Base-by-base conservation (phyloP, 139 green algal species). In the Pedinophyceae sp. region DNA sequence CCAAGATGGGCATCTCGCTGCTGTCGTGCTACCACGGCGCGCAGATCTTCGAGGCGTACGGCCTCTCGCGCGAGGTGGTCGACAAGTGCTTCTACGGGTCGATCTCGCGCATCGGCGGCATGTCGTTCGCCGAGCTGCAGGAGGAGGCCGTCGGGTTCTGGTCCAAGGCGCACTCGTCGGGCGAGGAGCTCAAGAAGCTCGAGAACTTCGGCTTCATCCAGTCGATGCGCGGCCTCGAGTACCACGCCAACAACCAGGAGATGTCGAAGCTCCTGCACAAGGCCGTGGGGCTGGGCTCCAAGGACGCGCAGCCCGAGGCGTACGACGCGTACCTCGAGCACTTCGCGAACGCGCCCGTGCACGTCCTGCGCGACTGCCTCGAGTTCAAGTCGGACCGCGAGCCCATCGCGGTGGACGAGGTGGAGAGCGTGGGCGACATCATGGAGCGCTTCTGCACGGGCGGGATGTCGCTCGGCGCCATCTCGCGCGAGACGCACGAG, bases 241-340 rank as follows among this genome's bases (percentile, higher is more conserved):
- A 89, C 77, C 91, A 99, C 68, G 77, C 76, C 61, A 97, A 97
- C 78, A 98, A 98, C 78, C 85, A 90, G 70, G 78, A 88, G 52
- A 96, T 98, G 88, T 69, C 85, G 71, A 98, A 98, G 83, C 78
- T 98, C 56, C 78, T 98, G 76, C 91, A 98, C 87, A 97, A 97
- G 76, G 77, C 88, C 43, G 83, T 98, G 30, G 82, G 89, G 26
- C 67, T 93, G 54, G 85, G 86, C 48, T 69, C 68, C 54, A 71
- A 80, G 34, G 65, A 60, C 23, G 48, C 60, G 24, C 58, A 80
- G 45, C 30, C 58, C 19, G 67, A 73, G 18, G 73, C 77, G 4
- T 97, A 91, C 73, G 53, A 83, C 54, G 75, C 79, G 3, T 98
- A 93, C 78, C 64, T 83, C 71, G 52, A 84, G 59, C 85, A 97